Evolutionary conservation across 768 basidiomycete genomes (phyloP).

Genomic region (Mycena galericulata): DNA sequence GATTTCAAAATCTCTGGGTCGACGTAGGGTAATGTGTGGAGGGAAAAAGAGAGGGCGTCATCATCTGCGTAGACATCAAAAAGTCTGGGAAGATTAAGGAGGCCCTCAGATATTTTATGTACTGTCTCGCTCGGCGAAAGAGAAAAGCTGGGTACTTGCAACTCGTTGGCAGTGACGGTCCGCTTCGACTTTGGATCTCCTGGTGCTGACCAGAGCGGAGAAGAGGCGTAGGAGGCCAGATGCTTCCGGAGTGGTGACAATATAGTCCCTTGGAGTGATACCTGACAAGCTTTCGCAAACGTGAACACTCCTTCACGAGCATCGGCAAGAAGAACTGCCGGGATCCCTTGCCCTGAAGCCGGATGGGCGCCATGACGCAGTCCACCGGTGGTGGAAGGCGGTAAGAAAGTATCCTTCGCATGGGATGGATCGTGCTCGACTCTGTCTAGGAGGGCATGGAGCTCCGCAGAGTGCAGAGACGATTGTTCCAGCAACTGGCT

Average conservation of each 20-base stretch:
- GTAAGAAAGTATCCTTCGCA: constrained; percentile 37
- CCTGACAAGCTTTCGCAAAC: constrained; percentile 82
- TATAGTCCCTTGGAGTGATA: constrained; percentile 84
- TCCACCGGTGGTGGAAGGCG: constrained; percentile 46
- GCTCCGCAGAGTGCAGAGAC: constrained; percentile 82
- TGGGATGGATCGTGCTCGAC: constrained; percentile 57
- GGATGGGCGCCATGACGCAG: constrained; percentile 42
- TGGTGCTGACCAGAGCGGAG: constrained; percentile 72
- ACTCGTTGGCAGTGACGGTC: constrained; percentile 60
- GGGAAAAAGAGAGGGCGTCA: constrained; percentile 88
- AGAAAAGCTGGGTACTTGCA: constrained; percentile 91
- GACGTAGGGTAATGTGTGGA: constrained; percentile 83
- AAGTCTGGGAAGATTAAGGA: constrained; percentile 91
- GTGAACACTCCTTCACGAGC: constrained; percentile 67
- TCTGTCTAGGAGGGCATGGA: constrained; percentile 70
- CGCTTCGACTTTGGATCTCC: constrained; percentile 62
- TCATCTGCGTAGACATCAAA: constrained; percentile 97
- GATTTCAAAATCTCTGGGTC: constrained; percentile 66
- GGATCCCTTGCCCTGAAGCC: constrained; percentile 37
- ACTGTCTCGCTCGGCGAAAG: constrained; percentile 91
- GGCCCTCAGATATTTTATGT: constrained; percentile 91
- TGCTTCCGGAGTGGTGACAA: constrained; percentile 84
- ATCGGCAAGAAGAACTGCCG: constrained; percentile 62
- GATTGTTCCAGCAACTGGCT: constrained; percentile 86
- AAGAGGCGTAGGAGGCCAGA: constrained; percentile 76